A percentile compares a stretch with the other conserved stretches of the same genome.
phyloP scores from a whole-genome alignment of 163 green algal species.

The Prototheca stagnorum region DNA sequence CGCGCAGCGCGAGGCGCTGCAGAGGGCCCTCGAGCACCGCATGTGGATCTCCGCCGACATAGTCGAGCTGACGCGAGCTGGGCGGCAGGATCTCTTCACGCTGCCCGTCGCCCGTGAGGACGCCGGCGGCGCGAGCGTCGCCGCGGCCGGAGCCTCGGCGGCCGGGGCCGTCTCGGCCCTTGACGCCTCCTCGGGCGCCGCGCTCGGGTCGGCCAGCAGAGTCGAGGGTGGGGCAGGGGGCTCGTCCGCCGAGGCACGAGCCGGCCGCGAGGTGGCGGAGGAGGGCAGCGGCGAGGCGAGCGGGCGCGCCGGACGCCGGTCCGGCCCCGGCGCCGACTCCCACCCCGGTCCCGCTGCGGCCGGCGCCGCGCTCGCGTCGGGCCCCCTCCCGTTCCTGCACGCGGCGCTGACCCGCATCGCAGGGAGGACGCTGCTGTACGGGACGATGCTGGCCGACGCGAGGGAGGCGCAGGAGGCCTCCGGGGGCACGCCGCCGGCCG shows the following conservation, averaged over 20 bases:
- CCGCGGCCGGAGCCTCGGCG: too few species aligned
- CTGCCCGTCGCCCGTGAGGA: too few species aligned
- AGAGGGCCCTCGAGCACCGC: conserved; percentile 12
- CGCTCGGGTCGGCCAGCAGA: too few species aligned
- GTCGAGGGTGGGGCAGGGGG: too few species aligned
- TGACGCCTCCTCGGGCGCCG: too few species aligned
- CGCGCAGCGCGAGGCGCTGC: conserved; percentile 6
- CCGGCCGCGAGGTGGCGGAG: background rate
- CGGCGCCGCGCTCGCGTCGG: too few species aligned
- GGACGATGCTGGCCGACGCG: conserved; percentile 6
- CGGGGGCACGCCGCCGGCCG: too few species aligned
- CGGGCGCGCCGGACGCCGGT: background rate
- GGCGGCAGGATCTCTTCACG: conserved; percentile 3
- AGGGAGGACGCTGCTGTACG: conserved; percentile 7
- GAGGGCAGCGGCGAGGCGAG: background rate
- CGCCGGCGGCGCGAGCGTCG: too few species aligned
- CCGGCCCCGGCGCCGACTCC: background rate
- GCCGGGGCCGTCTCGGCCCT: too few species aligned
- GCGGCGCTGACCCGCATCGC: conserved; percentile 6
- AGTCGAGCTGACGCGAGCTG: conserved; percentile 7
- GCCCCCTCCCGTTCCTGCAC: conserved; percentile 11
- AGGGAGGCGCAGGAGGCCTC: conserved; percentile 7
- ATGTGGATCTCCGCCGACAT: conserved; percentile 20
- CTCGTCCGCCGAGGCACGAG: too few species aligned
- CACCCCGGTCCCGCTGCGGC: too few species aligned